Evolutionary conservation across 1,139 yeast genomes (phyloP).

Genomic region (Scheffersomyces titani): DNA sequence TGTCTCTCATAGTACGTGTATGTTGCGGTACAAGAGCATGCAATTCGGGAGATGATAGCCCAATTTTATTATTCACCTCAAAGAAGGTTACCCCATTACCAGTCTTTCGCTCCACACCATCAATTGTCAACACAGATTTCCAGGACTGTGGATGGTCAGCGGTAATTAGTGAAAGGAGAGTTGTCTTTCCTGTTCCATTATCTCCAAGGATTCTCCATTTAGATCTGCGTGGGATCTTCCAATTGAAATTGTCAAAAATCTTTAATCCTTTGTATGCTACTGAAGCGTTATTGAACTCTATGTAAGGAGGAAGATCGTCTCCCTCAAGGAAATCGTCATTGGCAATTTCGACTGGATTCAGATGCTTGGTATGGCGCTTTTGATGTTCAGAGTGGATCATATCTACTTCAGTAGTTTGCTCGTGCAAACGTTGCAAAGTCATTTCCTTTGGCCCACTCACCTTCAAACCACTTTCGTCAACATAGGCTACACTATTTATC

Average conservation of each 20-base stretch:
- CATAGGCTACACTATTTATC: constrained; percentile 72
- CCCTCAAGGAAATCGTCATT: constrained; percentile 6
- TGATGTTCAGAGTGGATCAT: constrained; percentile 5
- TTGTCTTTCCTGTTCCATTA: constrained; percentile 93
- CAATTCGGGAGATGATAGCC: constrained; percentile 88
- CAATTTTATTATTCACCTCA: constrained; percentile 76
- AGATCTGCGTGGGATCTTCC: constrained; percentile 72
- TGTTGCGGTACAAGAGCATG: constrained; percentile 76
- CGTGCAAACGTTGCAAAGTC: not conserved
- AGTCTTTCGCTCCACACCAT: constrained; percentile 68
- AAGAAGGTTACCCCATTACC: constrained; percentile 74
- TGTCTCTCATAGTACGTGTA: constrained; percentile 50
- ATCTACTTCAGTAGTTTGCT: not conserved
- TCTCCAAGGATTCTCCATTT: constrained; percentile 89
- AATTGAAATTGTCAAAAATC: constrained; percentile 58
- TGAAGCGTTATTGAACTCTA: constrained; percentile 64
- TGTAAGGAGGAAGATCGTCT: constrained; percentile 28
- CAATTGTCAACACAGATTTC: constrained; percentile 66
- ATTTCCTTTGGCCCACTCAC: constrained; percentile 44
- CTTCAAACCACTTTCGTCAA: constrained; percentile 54
- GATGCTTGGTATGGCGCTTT: constrained; percentile 4
- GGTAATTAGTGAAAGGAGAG: constrained; percentile 77
- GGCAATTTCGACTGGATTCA: constrained; percentile 5
- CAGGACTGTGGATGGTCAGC: constrained; percentile 98
- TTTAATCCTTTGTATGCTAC: constrained; percentile 66